A percentile compares a stretch with the other conserved stretches of the same genome.
Evolutionary conservation across 2,329 filamentous ascomycete species (phyloP).

Genomic region (Sporothrix inflata): DNA sequence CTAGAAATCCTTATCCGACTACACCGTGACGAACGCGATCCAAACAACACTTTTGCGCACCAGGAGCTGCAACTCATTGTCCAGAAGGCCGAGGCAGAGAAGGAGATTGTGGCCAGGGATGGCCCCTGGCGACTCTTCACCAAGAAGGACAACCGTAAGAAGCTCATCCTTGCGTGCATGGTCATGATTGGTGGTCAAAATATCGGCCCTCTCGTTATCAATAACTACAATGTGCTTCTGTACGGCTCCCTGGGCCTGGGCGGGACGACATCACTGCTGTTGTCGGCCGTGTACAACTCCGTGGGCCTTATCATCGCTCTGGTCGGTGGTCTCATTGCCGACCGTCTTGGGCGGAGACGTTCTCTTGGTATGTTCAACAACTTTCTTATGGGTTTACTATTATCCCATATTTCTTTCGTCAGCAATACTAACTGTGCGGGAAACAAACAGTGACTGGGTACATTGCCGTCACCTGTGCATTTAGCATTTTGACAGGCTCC

Average conservation of each 20-base stretch:
- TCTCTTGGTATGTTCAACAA: background rate
- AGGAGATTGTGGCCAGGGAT: background rate
- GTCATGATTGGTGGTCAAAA: constrained; percentile 29
- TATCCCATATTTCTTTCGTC: too few species aligned
- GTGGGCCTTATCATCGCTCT: background rate
- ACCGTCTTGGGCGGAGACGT: background rate
- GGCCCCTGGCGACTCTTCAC: constrained; percentile 25
- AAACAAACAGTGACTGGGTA: background rate
- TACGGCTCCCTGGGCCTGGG: background rate
- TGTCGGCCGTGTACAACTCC: background rate
- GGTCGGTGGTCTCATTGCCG: background rate
- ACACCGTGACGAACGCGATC: background rate
- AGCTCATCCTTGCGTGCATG: constrained; percentile 24
- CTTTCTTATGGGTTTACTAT: too few species aligned
- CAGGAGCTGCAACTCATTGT: background rate
- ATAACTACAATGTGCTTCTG: constrained; percentile 14
- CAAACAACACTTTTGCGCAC: background rate
- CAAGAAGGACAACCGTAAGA: constrained; percentile 21
- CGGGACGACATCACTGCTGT: background rate
- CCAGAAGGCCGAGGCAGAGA: background rate
- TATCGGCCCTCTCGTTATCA: constrained; percentile 28
- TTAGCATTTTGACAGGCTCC: background rate
- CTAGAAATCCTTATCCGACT: background rate
- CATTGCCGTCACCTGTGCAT: background rate
- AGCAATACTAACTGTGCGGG: background rate